Evolutionary conservation across 306 rosid species (phyloP).

Genomic region (Elaeagnus macrophylla): DNA sequence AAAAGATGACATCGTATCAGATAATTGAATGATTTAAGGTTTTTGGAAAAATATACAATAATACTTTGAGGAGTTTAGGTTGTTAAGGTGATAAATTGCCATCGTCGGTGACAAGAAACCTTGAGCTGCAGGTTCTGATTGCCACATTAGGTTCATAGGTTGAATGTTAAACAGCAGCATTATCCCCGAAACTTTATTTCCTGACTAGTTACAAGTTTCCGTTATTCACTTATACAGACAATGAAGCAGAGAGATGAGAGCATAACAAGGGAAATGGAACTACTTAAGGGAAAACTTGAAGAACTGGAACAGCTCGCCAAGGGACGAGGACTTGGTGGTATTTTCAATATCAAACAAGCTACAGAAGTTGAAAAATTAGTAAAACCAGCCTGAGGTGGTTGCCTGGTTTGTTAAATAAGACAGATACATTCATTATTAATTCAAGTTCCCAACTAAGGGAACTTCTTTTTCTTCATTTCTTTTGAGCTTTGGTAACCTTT

Average conservation of each 20-base stretch:
- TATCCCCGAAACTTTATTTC: conserved; percentile 3
- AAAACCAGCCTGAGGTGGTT: conserved; percentile 47
- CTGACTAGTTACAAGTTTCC: not conserved
- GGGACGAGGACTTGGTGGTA: conserved; percentile 61
- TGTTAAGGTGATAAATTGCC: too few relatives aligned
- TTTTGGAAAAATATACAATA: too few relatives aligned
- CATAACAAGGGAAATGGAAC: conserved; percentile 49
- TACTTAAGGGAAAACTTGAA: conserved; percentile 44
- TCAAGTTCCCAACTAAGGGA: conserved; percentile 3
- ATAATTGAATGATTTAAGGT: too few relatives aligned
- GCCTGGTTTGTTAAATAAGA: conserved; percentile 13
- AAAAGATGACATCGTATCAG: too few relatives aligned
- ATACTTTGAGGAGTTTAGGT: too few relatives aligned
- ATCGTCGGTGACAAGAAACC: too few relatives aligned
- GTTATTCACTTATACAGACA: conserved; percentile 37
- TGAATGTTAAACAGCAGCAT: not conserved
- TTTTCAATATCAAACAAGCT: conserved; percentile 42
- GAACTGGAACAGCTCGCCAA: conserved; percentile 66
- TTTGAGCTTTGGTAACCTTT: too few relatives aligned
- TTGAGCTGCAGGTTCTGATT: not conserved
- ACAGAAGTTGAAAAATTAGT: conserved; percentile 34
- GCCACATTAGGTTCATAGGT: not conserved
- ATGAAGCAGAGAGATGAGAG: conserved; percentile 50
- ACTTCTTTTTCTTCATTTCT: not conserved
- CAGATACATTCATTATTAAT: conserved; percentile 7